Conservation (phyloP, 176 grass and related monocot species). For the Phragmites australis region DNA sequence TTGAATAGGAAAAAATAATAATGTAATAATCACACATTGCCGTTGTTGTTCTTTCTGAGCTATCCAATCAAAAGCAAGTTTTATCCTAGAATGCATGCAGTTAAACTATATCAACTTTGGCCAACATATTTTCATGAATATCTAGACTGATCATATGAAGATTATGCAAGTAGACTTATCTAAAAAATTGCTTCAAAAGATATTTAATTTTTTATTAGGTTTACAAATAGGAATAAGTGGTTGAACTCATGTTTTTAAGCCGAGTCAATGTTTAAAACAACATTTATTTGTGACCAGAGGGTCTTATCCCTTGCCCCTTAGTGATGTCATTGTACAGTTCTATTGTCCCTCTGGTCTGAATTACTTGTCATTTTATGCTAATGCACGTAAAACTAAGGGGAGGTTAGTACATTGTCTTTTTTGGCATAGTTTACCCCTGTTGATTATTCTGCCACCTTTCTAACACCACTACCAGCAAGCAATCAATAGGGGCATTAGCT, state of each 20-base stretch:
- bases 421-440: background rate
- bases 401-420: background rate
- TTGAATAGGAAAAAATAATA: background rate
- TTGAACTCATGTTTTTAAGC: background rate
- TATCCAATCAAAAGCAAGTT: background rate
- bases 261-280: background rate
- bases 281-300: background rate
- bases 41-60: slow-evolving; percentile 18
- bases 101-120: background rate
- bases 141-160: background rate
- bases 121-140: background rate
- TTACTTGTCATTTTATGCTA: background rate
- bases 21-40: background rate
- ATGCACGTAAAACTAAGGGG: background rate
- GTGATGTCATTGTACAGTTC: background rate
- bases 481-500: background rate
- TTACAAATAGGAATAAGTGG: background rate
- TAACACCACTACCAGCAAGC: background rate
- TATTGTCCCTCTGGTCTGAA: background rate
- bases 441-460: background rate
- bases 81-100: background rate
- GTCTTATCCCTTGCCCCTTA: background rate
- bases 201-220: background rate
- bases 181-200: background rate
- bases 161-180: background rate